Evolutionary conservation across 129 eudicot genomes (phyloP), one percentile per base, ranked within the genome.

Genomic region (Cynara cardunculus): DNA sequence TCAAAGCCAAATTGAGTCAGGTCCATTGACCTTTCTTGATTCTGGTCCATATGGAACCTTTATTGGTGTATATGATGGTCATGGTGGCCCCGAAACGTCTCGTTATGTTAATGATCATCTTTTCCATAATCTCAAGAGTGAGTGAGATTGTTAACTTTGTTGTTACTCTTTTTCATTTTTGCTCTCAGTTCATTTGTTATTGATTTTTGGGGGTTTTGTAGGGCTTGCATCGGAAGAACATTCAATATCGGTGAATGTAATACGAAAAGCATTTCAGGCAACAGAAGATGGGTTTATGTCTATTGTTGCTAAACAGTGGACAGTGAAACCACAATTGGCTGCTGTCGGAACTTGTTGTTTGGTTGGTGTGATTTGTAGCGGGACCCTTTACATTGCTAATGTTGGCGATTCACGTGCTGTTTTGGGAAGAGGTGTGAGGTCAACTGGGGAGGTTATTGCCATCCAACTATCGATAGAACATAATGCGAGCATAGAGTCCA

Each of bases 371-470:
- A 87, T 92, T n/a, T 84, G 90, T 82, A 79, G 80, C 16, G 89
- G 97, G 72, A 85, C 67, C 24, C 93, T 92, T 73, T 88, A 87
- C 78, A 76, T 92, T 14, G 94, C 94, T 64, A 92, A 88, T 77
- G 90, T 87, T 79, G 97, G 97, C 44, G 95, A 90, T 84, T 92
- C 97, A 12, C 93, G 95, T 19, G 96, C 90, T 28, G 97, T 92
- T 46, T 75, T 92, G 77, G 97, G 95, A 59, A 87, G 93, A 56
- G 76, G 71, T 67, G 90, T 90, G 53, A 88, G 34, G 86, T 89
- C 91, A 59, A 90, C 97, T 1, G 93, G 93, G 14, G 91, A 90
- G 83, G 91, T 88, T 85, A 84, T 88, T 59, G 93, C 95, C 19
- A 68, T 90, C 62, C 95, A 92, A 64, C 77, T 92, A 37, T 90